Base-by-base conservation (phyloP, 2,329 filamentous ascomycete genomes). In the Fusarium agapanthi region DNA sequence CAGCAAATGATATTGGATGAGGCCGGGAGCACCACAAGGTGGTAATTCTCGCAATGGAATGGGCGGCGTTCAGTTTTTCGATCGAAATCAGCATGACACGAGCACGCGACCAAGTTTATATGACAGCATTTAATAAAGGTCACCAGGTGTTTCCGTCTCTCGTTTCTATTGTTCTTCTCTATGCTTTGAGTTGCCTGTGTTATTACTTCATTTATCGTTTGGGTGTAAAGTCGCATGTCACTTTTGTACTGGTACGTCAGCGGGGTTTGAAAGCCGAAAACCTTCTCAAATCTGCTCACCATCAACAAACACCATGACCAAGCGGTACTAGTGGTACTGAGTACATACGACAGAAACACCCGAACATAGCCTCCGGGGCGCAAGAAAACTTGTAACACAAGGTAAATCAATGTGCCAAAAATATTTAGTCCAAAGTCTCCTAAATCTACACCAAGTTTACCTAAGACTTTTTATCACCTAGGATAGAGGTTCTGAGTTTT, bases 281-380 rank as follows among this genome's bases (percentile, higher is more conserved):
- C 82, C 80, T 86, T 84, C 86, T 87, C 86, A 87, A 87, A 87
- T 69, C 73, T 81, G 81, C 86, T 85, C 86, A 86, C 50, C 45
- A 51, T 43, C 38, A 53, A 20, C 64, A 32, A 67, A 47, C 20
- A 22, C 66, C 50, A 69, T 47, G 24, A 66, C 65, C 37, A 69
- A 69, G 22, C 38, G 35, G 66, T 67, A 32, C 59, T 67, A 67
- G 65, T 34, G 54, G 32, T 24, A 28, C 26, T 41, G 13, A 34
- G 14, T 30, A 22, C 26, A 20, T 38, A n/a, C 57, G n/a, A 34
- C 47, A 15, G n/a, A 34, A 50, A 51, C 30, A 51, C 30, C 30
- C 16, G 45, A 32, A 50, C 45, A 24, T 32, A 50, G 22, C 28
- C 45, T 30, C 22, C 7, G 26, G 26, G 14, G 20, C 20, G 44